Base-by-base conservation (phyloP, 352 stramenopile species). In the Phytopythium mirpurense region DNA sequence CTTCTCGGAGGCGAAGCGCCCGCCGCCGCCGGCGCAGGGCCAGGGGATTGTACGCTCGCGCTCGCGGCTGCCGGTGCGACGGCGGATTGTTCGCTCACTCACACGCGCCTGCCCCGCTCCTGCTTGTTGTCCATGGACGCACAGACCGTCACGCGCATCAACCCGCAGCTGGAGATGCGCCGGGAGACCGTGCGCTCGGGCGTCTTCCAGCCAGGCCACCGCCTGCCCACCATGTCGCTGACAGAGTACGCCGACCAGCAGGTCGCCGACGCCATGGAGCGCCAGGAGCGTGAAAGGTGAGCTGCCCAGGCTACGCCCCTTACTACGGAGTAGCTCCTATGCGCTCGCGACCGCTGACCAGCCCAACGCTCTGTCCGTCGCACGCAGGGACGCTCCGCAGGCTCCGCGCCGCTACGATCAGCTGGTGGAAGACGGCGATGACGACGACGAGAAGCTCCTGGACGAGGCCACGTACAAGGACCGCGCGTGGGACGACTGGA, bases 401-500 rank as follows among this genome's bases (percentile, higher is more conserved):
- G 75, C 61, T 21, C 76, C 78, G 3, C 83, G 79, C 52, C 80
- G 96, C 41, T 98, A 98, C 67, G 92, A 98, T 12, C 90, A 98
- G 62, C 74, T 99, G 7, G 74, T 90, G 2, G 80, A 88, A 43
- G 96, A 98, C 66, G 95, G 95, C 44, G 91, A 98, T 52, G 96
- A 99, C 65, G 96, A 99, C 62, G 70, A 98, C 64, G 62, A 84
- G 1, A 67, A 78, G 44, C 78, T 98, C 32, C 86, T 98, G 18
- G 93, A 98, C 54, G 86, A 97, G 44, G 87, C 86, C 44, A 90
- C 91, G 16, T 86, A 90, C 60, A 86, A 98, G 37, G 96, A 99
- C 66, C 85, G 95, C 41, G 73, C 88, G 18, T 99, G 96, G 96
- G 96, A 99, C 70, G 90, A 98, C 72, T 99, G 83, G 77, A 98